Base-by-base conservation (phyloP, 139 green algal species). In the Chlorella sp. region DNA sequence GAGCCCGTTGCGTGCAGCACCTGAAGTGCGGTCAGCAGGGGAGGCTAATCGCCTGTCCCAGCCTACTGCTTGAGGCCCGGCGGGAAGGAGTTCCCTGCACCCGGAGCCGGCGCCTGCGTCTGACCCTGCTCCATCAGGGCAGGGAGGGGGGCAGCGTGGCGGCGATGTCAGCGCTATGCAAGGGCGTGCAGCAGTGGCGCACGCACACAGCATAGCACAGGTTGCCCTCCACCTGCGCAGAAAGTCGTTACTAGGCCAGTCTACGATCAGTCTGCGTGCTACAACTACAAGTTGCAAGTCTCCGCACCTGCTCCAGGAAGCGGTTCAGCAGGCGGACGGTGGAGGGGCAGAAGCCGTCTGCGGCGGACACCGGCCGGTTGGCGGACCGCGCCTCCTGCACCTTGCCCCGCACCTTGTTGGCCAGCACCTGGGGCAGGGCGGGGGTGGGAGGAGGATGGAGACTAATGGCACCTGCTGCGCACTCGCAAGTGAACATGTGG, bases 251-350 rank as follows among this genome's bases (percentile, higher is more conserved):
- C n/a, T n/a, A n/a, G n/a, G n/a, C n/a, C n/a, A n/a, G n/a, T n/a
- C n/a, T n/a, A n/a, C n/a, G n/a, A n/a, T n/a, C n/a, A n/a, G n/a
- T n/a, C n/a, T n/a, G n/a, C n/a, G n/a, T n/a, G n/a, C n/a, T n/a
- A n/a, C n/a, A n/a, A n/a, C n/a, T n/a, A n/a, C n/a, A n/a, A n/a
- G n/a, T n/a, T n/a, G n/a, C n/a, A n/a, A n/a, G n/a, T n/a, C n/a
- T n/a, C n/a, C n/a, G n/a, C n/a, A n/a, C n/a, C n/a, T n/a, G n/a
- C 41, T 60, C 81, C 82, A 98, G 88, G 87, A 98, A 98, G 86
- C 81, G 92, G 91, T 98, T 97, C 46, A 99, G 93, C 86, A 99
- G 91, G 60, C 86, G 88, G 34, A 90, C 94, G 41, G 97, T 99
- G 73, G 87, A 94, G 90, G 91, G 89, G 91, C 98, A 98, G 94